Evolutionary conservation across 495 filamentous ascomycete species (phyloP), one percentile per base, ranked within the genome.

Genomic region (Aspergillus wentii): DNA sequence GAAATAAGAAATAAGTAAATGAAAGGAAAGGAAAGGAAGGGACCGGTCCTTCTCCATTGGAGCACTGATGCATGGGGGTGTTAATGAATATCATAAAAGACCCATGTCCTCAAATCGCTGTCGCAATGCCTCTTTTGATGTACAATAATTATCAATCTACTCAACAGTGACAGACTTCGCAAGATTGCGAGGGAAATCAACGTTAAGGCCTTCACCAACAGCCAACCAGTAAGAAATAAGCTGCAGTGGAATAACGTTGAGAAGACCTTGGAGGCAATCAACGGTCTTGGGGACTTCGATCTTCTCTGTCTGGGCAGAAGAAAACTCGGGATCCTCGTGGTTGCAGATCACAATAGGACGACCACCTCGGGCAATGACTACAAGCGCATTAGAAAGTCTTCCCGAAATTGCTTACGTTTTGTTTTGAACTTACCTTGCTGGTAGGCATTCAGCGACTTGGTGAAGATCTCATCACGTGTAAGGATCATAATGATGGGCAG

Each of bases 401-500:
- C n/a, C n/a, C n/a, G n/a, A n/a, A n/a, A n/a, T n/a, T n/a, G n/a
- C n/a, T 42, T 40, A 43, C 33, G 15, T 14, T 30, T 17, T 8
- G 3, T 13, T 16, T 15, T 33, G 38, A 30, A 68, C 77, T 57
- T 71, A 89, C 86, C 83, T 74, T 98, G 92, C 69, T 98, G 92
- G 59, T 97, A 98, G 51, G 92, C 92, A 60, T 98, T 98, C 43
- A 98, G 71, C 8, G 91, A 96, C 69, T 98, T 98, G 60, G 81
- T 81, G 69, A 97, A 98, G 56, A 98, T 80, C 43, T 88, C 76
- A 62, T 98, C 92, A 35, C 94, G 83, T 17, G 92, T 98, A 22
- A 98, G 72, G 50, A 98, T 96, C 92, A 98, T 98, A 70, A 98
- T 95, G 62, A 98, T 98, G 39, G 92, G 92, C 19, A 98, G 77